Evolutionary conservation across 805 yeast genomes (phyloP).

Genomic region (Clavispora fructus): DNA sequence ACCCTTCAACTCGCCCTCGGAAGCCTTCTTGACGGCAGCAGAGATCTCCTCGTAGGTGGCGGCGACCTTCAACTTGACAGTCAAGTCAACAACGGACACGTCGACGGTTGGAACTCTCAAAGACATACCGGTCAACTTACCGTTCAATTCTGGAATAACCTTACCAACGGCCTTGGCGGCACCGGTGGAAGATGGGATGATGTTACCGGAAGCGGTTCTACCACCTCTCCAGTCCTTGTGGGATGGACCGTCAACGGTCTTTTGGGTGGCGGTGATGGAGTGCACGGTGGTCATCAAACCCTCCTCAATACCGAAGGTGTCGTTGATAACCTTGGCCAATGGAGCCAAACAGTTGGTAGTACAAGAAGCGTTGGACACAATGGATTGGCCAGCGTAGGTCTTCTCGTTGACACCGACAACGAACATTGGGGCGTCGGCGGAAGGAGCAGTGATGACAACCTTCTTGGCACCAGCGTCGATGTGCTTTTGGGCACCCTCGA

Average conservation of each 20-base stretch:
- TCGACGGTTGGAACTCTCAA: conserved; percentile 34
- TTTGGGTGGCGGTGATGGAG: conserved; percentile 34
- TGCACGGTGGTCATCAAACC: conserved; percentile 36
- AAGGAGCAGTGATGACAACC: conserved; percentile 31
- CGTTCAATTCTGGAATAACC: conserved; percentile 33
- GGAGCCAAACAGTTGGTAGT: conserved; percentile 36
- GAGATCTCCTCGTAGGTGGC: conserved; percentile 30
- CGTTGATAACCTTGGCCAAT: conserved; percentile 33
- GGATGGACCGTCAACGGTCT: conserved; percentile 35
- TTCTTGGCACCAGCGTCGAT: conserved; percentile 34
- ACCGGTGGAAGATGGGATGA: conserved; percentile 34
- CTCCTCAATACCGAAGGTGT: conserved; percentile 30
- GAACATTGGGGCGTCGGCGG: conserved; percentile 33
- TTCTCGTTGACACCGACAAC: conserved; percentile 32
- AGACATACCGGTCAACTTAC: conserved; percentile 33
- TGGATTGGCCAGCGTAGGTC: conserved; percentile 28
- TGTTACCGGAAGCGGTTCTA: conserved; percentile 33
- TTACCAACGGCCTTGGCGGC: conserved; percentile 36
- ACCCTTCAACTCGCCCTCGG: conserved; percentile 31
- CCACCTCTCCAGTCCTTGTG: conserved; percentile 38
- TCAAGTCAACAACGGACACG: conserved; percentile 33
- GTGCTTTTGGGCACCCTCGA: conserved; percentile 33
- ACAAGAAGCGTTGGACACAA: conserved; percentile 33
- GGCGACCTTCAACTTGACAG: conserved; percentile 27
- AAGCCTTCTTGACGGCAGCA: conserved; percentile 26